Percentiles rank a stretch among this genome's conserved stretches.
Conservation (phyloP, 2,329 filamentous ascomycete genomes). For the Colletotrichum gloeosporioides region DNA sequence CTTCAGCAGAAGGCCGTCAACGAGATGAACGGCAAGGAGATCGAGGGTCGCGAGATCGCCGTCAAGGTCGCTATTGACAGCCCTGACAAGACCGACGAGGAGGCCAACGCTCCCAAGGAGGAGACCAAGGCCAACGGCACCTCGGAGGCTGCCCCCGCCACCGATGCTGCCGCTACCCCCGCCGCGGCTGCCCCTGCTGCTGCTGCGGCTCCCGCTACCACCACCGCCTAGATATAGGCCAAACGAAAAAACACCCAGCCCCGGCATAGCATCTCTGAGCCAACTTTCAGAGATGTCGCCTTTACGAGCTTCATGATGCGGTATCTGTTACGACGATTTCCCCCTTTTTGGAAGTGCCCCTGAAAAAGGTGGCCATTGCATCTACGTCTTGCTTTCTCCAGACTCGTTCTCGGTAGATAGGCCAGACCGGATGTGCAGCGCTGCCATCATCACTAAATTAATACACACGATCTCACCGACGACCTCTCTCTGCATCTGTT, state of each 20-base stretch:
- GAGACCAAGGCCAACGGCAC: constrained; percentile 48
- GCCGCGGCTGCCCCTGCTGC: constrained; percentile 25
- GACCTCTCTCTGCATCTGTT: constrained; percentile 38
- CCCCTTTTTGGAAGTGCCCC: constrained; percentile 22
- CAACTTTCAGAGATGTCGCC: background rate
- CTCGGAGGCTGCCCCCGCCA: constrained; percentile 32
- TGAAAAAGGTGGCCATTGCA: constrained; percentile 19
- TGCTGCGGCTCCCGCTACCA: constrained; percentile 27
- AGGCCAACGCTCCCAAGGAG: constrained; percentile 66
- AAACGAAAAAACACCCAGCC: constrained; percentile 1
- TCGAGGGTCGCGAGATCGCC: constrained; percentile 97
- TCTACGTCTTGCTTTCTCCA: constrained; percentile 19
- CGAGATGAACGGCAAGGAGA: constrained; percentile 99
- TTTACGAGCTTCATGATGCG: constrained; percentile 23
- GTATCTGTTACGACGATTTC: constrained; percentile 25
- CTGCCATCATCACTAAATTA: constrained; percentile 26
- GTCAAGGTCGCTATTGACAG: constrained; percentile 99
- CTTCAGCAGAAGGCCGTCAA: constrained; percentile 94
- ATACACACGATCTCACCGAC: constrained; percentile 23
- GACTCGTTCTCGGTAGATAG: constrained; percentile 21
- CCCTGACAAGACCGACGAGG: constrained; percentile 93
- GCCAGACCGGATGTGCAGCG: constrained; percentile 18
- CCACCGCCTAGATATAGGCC: constrained; percentile 32
- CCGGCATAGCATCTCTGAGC: background rate
- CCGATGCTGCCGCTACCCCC: constrained; percentile 25